A percentile compares a stretch with the other conserved stretches of the same genome.
These are phyloP conservation scores for Aspergillus sp. DNA, from an alignment of 2,329 filamentous ascomycete species.

Conservation along the genomic window DNA sequence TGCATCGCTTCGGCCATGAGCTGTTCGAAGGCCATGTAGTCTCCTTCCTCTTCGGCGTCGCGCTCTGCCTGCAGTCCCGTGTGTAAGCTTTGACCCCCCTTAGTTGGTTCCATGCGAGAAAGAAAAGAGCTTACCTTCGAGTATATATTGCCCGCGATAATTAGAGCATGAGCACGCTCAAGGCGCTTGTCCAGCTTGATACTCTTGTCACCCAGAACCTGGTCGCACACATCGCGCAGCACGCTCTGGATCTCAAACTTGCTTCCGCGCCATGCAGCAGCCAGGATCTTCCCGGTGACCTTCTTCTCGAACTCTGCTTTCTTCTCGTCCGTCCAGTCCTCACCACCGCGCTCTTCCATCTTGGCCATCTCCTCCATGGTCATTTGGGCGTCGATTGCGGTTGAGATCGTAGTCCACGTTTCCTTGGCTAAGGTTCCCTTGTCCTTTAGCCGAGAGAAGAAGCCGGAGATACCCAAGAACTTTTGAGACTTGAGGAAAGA, in stretches of 20 bases:
- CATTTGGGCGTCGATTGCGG: conserved; percentile 92
- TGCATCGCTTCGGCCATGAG: conserved; percentile 92
- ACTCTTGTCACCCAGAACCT: conserved; percentile 69
- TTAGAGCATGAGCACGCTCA: conserved; percentile 80
- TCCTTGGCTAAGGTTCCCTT: conserved; percentile 96
- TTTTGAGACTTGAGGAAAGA: conserved; percentile 90
- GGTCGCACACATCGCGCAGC: conserved; percentile 86
- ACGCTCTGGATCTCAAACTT: conserved; percentile 98
- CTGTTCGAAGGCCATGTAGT: conserved; percentile 98
- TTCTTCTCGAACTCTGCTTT: conserved; percentile 90
- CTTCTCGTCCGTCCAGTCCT: conserved; percentile 97
- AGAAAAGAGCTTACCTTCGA: conserved; percentile 56
- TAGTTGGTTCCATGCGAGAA: too few relatives aligned
- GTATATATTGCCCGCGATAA: conserved; percentile 84
- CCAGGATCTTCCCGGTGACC: conserved; percentile 96
- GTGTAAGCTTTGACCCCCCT: too few relatives aligned
- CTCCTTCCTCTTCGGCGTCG: conserved; percentile 90
- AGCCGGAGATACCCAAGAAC: conserved; percentile 89
- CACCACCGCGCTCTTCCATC: conserved; percentile 85
- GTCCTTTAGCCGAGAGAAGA: conserved; percentile 89
- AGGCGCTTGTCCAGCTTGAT: conserved; percentile 76
- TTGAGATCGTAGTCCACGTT: conserved; percentile 95
- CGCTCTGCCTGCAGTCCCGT: conserved; percentile 59
- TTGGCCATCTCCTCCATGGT: conserved; percentile 99
- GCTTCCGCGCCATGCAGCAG: conserved; percentile 89